Conservation (phyloP, 345 rosid species). For the Hibiscus mutabilis region DNA sequence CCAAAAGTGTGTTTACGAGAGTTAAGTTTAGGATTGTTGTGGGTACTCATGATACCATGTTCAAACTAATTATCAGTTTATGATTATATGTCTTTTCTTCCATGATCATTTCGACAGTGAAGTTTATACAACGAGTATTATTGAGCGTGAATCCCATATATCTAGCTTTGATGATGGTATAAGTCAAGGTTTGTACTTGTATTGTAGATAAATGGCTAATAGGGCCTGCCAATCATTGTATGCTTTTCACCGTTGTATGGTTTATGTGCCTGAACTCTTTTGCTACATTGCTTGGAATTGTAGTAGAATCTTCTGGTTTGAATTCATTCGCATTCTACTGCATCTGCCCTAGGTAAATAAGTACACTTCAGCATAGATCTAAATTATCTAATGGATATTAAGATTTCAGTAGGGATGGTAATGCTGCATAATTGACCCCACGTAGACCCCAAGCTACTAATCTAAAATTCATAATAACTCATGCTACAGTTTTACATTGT, state of each 20-base stretch:
- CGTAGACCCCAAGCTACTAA: not conserved
- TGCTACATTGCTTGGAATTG: not conserved
- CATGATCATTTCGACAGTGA: not conserved
- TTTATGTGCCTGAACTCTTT: not conserved
- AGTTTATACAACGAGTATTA: not conserved
- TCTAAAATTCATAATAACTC: not conserved
- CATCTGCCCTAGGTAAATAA: not conserved
- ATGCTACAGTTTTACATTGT: not conserved
- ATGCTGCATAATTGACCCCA: not conserved
- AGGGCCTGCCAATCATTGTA: not conserved
- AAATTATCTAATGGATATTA: not conserved
- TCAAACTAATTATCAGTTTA: not conserved
- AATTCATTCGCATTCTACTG: not conserved
- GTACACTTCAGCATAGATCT: not conserved
- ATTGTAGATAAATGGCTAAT: slow-evolving; percentile 7
- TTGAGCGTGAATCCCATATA: not conserved
- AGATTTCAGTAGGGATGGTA: not conserved
- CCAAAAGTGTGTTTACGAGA: not conserved
- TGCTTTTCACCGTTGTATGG: not conserved
- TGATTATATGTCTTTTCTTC: not conserved
- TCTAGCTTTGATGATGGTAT: not conserved
- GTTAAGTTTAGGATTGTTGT: not conserved
- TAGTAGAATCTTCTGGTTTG: not conserved
- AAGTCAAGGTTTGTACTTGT: not conserved
- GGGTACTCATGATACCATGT: not conserved